Base-by-base conservation (phyloP, 2,329 filamentous ascomycete species). In the Beauveria sp. region DNA sequence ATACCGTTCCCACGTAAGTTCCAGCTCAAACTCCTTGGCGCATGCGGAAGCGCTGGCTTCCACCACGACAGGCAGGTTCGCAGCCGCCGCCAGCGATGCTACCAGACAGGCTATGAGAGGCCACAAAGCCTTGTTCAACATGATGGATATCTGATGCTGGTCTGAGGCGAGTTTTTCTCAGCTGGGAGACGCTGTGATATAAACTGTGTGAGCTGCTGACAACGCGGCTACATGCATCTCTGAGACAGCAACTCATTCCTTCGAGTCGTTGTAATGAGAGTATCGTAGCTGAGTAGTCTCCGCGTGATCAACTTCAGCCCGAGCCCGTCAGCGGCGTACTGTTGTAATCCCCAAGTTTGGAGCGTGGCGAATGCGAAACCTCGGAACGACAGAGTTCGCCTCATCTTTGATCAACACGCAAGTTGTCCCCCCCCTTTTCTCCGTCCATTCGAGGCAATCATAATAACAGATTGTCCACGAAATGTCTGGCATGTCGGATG, bases 1-100 rank as follows among this genome's bases (percentile, higher is more conserved):
- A 38, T 73, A 59, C 1, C 69, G 67, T 22, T 73, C 71, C 73
- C 74, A 78, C 5, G 75, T 76, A 30, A 75, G 46, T 3, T 60
- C 64, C 1, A 75, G 65, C 26, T 69, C 66, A 43, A 72, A 74
- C 6, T 64, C 60, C 47, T 65, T 69, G 3, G 20, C 20, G 2
- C 18, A 49, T 12, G 9, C 9, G 8, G 55, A 42, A 4, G 8
- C 22, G n/a, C 14, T 24, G 46, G 18, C 43, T 7, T 57, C 30
- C 3, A 8, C 12, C 10, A 24, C 12, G 20, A 26, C 14, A 12
- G 53, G 18, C 18, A 42, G 2, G 8, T 14, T 22, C 5, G 8
- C n/a, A 18, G 46, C 55, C 22, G 22, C 30, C n/a, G 45, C 55
- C 45, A 58, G 24, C 4, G 30, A 24, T 7, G 52, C 38, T n/a